Evolutionary conservation across 768 basidiomycete species (phyloP), one percentile per base, ranked within the genome.

Genomic region (Phanerochaete carnosa): DNA sequence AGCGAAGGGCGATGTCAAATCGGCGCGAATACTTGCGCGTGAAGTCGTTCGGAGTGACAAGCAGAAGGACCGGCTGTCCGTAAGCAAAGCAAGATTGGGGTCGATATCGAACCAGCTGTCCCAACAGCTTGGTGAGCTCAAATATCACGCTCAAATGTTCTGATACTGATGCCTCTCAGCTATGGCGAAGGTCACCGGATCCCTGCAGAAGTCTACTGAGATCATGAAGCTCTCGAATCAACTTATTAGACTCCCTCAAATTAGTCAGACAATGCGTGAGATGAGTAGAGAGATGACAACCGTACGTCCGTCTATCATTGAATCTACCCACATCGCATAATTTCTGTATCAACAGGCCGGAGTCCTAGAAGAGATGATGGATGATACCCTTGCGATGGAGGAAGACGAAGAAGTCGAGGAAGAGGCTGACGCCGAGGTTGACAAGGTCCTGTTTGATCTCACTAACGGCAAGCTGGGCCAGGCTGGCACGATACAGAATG

Each of bases 221-320:
- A 98, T 98, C 62, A 98, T 99, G 95, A 98, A 91, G 76, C 80
- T 95, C 45, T 95, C 95, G n/a, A 98, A 96, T 76, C 77, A 89
- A 28, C 82, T 98, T 50, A 79, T 98, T 65, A 95, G 88, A 68
- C 80, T 99, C 16, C 97, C 97, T 19, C 94, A 98, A 72, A 85
- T 98, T 51, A 90, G 89, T 74, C 88, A 86, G 63, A 84, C 85
- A 0, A 99, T 99, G 97, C 85, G 94, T 35, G 91, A 97, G 69
- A 95, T 99, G 94, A 94, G 90, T 67, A 94, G 95, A 89, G 97
- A 99, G 75, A 98, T 98, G 97, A 98, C 92, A 63, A 98, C 98
- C 85, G 96, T 90, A 65, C 43, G 79, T 57, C 47, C 32, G 9
- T 33, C 35, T 39, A 29, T 26, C 13, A 29, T 25, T 57, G 29